Conservation (phyloP, 805 yeast genomes). For the Monosporozyma unispora region DNA sequence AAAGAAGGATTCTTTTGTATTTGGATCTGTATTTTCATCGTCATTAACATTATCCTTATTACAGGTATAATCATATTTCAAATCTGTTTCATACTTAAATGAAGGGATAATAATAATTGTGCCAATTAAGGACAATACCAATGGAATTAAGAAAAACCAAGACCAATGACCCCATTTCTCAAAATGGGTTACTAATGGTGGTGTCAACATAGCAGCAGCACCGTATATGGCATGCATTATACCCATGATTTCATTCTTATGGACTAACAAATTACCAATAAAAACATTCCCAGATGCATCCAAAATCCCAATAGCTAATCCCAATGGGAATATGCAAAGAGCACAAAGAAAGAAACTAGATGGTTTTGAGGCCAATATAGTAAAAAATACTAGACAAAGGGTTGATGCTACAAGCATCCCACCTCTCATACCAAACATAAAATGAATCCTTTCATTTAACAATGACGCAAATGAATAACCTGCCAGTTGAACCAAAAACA, state of each 20-base stretch:
- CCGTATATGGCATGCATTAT: constrained; percentile 64
- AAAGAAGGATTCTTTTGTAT: constrained; percentile 5
- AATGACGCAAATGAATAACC: constrained; percentile 28
- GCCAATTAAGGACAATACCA: constrained; percentile 32
- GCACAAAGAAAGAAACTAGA: constrained; percentile 16
- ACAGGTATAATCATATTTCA: constrained; percentile 29
- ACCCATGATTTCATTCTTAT: constrained; percentile 52
- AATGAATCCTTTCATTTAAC: constrained; percentile 23
- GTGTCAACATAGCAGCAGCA: constrained; percentile 60
- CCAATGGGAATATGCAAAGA: constrained; percentile 26
- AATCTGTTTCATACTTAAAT: constrained; percentile 38
- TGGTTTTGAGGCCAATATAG: constrained; percentile 19
- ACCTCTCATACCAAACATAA: constrained; percentile 23
- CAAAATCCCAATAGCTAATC: constrained; percentile 27
- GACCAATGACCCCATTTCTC: constrained; percentile 27
- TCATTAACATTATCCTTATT: background rate
- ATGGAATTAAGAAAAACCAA: constrained; percentile 26
- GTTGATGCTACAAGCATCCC: constrained; percentile 18
- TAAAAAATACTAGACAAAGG: constrained; percentile 15
- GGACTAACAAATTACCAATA: constrained; percentile 30
- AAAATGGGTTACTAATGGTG: constrained; percentile 47
- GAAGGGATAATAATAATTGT: constrained; percentile 30
- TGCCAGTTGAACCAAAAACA: constrained; percentile 24
- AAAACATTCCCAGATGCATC: constrained; percentile 29
- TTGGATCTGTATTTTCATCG: constrained; percentile 10